A percentile compares a stretch with the other conserved stretches of the same genome.
Conservation (phyloP, 83 land plant species). For the Thuja plicata region DNA sequence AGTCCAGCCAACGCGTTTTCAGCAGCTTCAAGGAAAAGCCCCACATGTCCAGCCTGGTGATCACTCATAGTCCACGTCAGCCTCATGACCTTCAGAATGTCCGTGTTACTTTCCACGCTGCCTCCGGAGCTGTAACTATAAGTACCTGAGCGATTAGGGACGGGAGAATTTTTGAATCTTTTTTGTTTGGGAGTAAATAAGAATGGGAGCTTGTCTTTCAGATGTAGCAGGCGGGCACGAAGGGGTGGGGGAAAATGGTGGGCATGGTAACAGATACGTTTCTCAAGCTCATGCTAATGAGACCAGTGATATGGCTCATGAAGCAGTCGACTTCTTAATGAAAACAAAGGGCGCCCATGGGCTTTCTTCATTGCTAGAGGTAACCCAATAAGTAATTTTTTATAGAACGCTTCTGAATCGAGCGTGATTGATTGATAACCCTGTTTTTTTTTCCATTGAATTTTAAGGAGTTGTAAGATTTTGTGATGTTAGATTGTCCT, state of each 20-base stretch:
- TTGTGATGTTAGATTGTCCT: background rate
- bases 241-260: background rate
- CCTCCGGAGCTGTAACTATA: no score
- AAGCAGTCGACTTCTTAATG: background rate
- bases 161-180: background rate
- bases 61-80: background rate
- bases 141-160: background rate
- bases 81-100: no score
- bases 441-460: background rate
- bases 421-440: no score
- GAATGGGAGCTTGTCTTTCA: conserved; percentile 9
- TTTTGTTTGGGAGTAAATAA: background rate
- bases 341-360: background rate
- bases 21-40: no score
- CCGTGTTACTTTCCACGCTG: no score
- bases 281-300: background rate
- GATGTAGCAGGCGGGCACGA: conserved; percentile 2
- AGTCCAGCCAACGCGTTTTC: no score
- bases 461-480: no score
- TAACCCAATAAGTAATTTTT: background rate
- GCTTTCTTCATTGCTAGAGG: conserved; percentile 1
- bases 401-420: background rate
- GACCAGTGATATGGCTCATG: background rate
- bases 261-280: background rate
- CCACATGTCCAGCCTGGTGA: no score